Percentiles rank a stretch among this genome's conserved stretches.
These are phyloP conservation scores for Xylariales sp. DNA, from an alignment of 2,329 filamentous ascomycete genomes.

Conservation along the genomic window DNA sequence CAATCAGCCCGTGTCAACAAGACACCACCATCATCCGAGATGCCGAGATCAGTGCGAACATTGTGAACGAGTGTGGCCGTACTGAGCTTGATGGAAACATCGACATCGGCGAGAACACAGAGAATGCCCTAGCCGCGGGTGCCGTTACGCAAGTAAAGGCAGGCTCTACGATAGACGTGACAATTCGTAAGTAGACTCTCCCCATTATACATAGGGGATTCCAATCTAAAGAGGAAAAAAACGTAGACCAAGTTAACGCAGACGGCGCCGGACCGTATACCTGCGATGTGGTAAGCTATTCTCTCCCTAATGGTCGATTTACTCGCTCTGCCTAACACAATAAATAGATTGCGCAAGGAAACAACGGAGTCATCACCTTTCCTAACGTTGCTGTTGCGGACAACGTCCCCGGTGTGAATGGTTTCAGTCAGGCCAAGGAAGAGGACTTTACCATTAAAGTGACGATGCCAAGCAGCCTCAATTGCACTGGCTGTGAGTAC, in stretches of 20 bases:
- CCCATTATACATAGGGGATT: background rate
- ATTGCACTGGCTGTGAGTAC: slow-evolving; percentile 62
- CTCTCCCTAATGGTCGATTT: slow-evolving; percentile 42
- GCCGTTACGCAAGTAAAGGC: slow-evolving; percentile 62
- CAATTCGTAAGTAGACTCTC: slow-evolving; percentile 50
- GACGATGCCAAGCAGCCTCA: slow-evolving; percentile 61
- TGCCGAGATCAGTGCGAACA: slow-evolving; percentile 62
- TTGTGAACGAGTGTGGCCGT: slow-evolving; percentile 71
- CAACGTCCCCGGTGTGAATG: slow-evolving; percentile 69
- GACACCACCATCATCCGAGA: slow-evolving; percentile 73
- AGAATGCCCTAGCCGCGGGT: slow-evolving; percentile 60
- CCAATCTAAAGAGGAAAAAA: slow-evolving; percentile 21
- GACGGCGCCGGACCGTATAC: slow-evolving; percentile 66
- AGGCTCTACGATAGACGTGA: slow-evolving; percentile 59
- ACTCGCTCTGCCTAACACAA: slow-evolving; percentile 32
- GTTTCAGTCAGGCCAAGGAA: slow-evolving; percentile 66
- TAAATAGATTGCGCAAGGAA: slow-evolving; percentile 35
- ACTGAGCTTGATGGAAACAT: slow-evolving; percentile 72
- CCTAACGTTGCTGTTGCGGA: slow-evolving; percentile 65
- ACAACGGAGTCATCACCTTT: slow-evolving; percentile 56
- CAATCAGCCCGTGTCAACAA: slow-evolving; percentile 73
- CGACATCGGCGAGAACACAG: slow-evolving; percentile 67
- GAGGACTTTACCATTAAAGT: slow-evolving; percentile 68
- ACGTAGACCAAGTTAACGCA: slow-evolving; percentile 62
- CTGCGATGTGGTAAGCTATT: slow-evolving; percentile 56